A percentile compares a stretch with the other conserved stretches of the same genome.
phyloP scores from a whole-genome alignment of 2,329 filamentous ascomycete species.

The Trichoderma pleuroti region DNA sequence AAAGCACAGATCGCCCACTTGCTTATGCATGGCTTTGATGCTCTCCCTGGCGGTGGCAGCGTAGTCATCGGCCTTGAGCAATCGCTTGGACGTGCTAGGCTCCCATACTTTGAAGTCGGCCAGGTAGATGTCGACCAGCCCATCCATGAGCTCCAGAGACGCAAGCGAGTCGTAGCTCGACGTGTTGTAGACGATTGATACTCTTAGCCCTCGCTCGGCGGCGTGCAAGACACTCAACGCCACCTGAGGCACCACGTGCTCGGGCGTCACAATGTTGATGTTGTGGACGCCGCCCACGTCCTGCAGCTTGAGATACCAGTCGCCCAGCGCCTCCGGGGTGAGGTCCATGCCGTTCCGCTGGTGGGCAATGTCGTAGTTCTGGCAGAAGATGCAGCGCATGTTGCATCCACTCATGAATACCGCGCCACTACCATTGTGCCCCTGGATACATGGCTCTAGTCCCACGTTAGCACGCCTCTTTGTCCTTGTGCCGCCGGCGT shows the following conservation, averaged over 20 bases:
- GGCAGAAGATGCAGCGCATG: conserved; percentile 71
- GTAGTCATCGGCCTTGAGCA: conserved; percentile 78
- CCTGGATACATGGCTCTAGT: conserved; percentile 74
- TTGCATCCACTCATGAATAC: conserved; percentile 80
- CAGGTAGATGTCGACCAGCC: conserved; percentile 81
- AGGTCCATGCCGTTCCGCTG: conserved; percentile 77
- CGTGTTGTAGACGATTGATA: conserved; percentile 83
- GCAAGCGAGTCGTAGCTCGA: conserved; percentile 74
- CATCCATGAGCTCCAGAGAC: conserved; percentile 69
- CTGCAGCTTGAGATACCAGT: conserved; percentile 82
- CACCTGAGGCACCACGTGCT: conserved; percentile 83
- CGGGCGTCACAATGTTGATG: conserved; percentile 83
- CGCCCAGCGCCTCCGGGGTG: conserved; percentile 71
- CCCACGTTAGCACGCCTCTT: conserved; percentile 4
- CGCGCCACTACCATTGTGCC: conserved; percentile 73
- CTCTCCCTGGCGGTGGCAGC: conserved; percentile 69
- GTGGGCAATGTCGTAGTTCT: conserved; percentile 82
- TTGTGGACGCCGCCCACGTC: conserved; percentile 79
- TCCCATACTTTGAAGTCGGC: conserved; percentile 86
- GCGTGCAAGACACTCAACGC: conserved; percentile 72
- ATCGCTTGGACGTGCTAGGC: conserved; percentile 58
- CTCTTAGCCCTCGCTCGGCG: conserved; percentile 61
- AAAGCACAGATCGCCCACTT: conserved; percentile 81
- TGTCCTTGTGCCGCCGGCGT: neutral
- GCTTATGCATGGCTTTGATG: conserved; percentile 73